Conservation (phyloP, 2,329 filamentous ascomycete species). For the Aspergillus neoniger region DNA sequence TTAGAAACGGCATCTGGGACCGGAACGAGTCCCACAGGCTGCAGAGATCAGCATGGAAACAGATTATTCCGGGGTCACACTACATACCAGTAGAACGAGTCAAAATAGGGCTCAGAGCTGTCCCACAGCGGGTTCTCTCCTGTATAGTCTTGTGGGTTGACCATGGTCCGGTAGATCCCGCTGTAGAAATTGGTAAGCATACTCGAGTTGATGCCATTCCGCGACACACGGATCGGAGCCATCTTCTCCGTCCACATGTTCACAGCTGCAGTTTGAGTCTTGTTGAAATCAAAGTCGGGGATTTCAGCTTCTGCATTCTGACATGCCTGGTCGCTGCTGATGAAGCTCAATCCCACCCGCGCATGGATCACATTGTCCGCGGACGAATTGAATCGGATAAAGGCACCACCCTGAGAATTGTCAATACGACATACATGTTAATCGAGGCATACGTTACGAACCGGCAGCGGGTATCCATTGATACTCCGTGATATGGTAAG, state of each 20-base stretch:
- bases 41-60: conserved; percentile 14
- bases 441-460: conserved; percentile 9
- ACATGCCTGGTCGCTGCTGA: conserved; percentile 67
- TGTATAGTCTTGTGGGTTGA: conserved; percentile 72
- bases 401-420: conserved; percentile 58
- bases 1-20: conserved; percentile 68
- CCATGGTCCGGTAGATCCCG: conserved; percentile 68
- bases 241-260: conserved; percentile 62
- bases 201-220: conserved; percentile 31
- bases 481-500: conserved; percentile 59
- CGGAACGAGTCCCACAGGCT: conserved; percentile 70
- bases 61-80: background rate
- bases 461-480: conserved; percentile 57
- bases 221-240: conserved; percentile 38
- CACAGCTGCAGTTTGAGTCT: conserved; percentile 54
- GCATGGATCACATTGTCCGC: conserved; percentile 56
- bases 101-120: conserved; percentile 68
- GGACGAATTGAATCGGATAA: conserved; percentile 61
- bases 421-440: background rate
- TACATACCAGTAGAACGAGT: conserved; percentile 69
- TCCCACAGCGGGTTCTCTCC: conserved; percentile 70
- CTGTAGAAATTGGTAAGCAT: conserved; percentile 63
- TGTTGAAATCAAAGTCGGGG: conserved; percentile 63
- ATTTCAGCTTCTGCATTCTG: conserved; percentile 68
- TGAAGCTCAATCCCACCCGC: conserved; percentile 70